A percentile compares a stretch with the other conserved stretches of the same genome.
These are phyloP conservation scores for Aspergillus eucalypticola DNA, from an alignment of 2,329 filamentous ascomycete species.

Conservation along the genomic window DNA sequence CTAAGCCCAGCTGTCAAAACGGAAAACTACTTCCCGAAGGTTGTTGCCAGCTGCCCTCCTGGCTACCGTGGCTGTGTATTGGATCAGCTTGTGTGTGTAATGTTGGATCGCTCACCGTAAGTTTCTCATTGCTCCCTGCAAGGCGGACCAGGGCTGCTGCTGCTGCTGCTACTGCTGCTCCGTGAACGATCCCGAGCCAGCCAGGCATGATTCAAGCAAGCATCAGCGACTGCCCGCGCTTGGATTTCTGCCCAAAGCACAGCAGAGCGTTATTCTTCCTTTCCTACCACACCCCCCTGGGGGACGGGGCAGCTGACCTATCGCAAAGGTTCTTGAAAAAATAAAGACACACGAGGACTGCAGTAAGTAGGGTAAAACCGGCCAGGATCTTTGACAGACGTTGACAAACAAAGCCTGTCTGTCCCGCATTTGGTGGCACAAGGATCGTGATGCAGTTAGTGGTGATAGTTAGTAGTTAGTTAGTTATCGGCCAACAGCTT, in stretches of 20 bases:
- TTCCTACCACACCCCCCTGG: background rate
- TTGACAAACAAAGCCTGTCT: conserved; percentile 13
- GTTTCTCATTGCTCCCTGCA: conserved; percentile 21
- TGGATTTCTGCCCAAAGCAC: conserved; percentile 27
- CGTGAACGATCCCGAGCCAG: conserved; percentile 10
- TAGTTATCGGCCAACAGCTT: conserved; percentile 14
- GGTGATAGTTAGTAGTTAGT: background rate
- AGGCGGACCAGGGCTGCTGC: conserved; percentile 19
- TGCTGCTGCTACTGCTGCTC: background rate
- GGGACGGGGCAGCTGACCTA: conserved; percentile 8
- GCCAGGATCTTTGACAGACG: conserved; percentile 17
- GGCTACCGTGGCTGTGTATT: conserved; percentile 17
- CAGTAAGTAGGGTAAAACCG: conserved; percentile 14
- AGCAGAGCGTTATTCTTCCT: conserved; percentile 10
- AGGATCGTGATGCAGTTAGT: conserved; percentile 11
- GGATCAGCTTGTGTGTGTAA: conserved; percentile 13
- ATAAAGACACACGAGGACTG: conserved; percentile 19
- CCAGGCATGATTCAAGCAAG: conserved; percentile 14
- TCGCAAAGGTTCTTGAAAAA: conserved; percentile 7
- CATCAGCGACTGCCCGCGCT: conserved; percentile 14
- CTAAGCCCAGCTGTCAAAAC: conserved; percentile 11
- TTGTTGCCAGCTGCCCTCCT: conserved; percentile 12
- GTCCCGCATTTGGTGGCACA: conserved; percentile 10
- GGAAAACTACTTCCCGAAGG: conserved; percentile 13
- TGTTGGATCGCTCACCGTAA: conserved; percentile 23